Base-by-base conservation (phyloP, 2,329 filamentous ascomycete species). In the Aspergillus fructus region DNA sequence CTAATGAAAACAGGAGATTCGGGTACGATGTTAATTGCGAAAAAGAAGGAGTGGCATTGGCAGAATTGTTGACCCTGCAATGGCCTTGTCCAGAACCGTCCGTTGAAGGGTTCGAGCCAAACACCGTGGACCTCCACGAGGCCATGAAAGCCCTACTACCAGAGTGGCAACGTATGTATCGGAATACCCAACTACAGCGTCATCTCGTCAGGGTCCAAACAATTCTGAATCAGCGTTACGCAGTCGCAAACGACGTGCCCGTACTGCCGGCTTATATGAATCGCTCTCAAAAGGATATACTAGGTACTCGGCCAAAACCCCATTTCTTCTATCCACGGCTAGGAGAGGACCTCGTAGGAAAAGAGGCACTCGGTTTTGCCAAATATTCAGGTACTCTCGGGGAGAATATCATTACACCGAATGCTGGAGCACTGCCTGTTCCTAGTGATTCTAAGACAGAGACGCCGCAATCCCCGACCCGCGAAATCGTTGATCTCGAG, bases 91-190 rank as follows among this genome's bases (percentile, higher is more conserved):
- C 59, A 0, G 64, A 71, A 7, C 76, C 78, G 1, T 67, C 65
- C 0, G 17, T 73, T 0, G 59, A 66, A 0, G 62, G 64, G 0
- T 66, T 80, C 7, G 49, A 59, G 2, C 59, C 59, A 3, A 52
- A 55, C 1, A 64, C 73, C 3, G 27, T 85, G 0, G 65, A 83
- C 58, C 21, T 74, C 15, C 15, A 34, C 6, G 39, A 59, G 0
- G 59, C 67, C 12, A 30, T 61, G 24, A 27, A 61, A 12, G 46
- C 52, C 6, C 11, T 85, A 13, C 60, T 63, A 0, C 74, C 74
- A 0, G 78, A 83, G 50, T 86, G 82, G 82, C 59, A 68, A 4
- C 75, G 78, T 0, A 62, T 83, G 0, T 77, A 73, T n/a, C 71
- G 76, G 5, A 86, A 86, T 45, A 59, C 73, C 9, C 72, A 81